Percentiles rank a stretch among this genome's conserved stretches.
These are phyloP conservation scores for Saccharomycopsis sp. DNA, from an alignment of 805 yeast genomes.

Conservation along the genomic window DNA sequence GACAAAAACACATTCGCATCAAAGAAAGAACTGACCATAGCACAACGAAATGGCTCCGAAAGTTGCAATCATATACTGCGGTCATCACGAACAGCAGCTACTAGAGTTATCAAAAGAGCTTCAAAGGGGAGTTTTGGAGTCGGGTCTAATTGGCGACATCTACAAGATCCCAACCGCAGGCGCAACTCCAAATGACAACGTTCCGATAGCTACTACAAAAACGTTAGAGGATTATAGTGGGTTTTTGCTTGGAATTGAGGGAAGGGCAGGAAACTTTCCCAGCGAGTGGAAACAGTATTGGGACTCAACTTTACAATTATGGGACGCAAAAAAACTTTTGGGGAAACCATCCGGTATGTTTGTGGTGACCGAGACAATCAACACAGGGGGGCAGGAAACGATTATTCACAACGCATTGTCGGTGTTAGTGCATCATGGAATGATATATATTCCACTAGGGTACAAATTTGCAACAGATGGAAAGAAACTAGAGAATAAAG, in stretches of 20 bases:
- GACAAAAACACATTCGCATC: too few species aligned
- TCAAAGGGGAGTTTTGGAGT: slow-evolving; percentile 57
- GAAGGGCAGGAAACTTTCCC: slow-evolving; percentile 61
- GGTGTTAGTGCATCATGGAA: slow-evolving; percentile 57
- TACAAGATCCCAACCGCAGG: slow-evolving; percentile 65
- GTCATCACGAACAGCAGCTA: slow-evolving; percentile 66
- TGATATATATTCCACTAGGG: slow-evolving; percentile 63
- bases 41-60: neutral
- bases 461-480: slow-evolving; percentile 42
- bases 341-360: slow-evolving; percentile 61
- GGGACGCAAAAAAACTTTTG: slow-evolving; percentile 56
- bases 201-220: slow-evolving; percentile 47
- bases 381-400: slow-evolving; percentile 69
- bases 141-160: slow-evolving; percentile 62
- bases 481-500: slow-evolving; percentile 42
- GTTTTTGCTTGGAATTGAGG: slow-evolving; percentile 60
- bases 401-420: slow-evolving; percentile 51
- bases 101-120: slow-evolving; percentile 58
- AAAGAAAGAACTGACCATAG: neutral
- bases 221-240: slow-evolving; percentile 52
- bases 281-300: slow-evolving; percentile 58
- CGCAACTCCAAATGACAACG: slow-evolving; percentile 44
- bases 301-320: slow-evolving; percentile 59
- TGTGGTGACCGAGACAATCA: slow-evolving; percentile 52
- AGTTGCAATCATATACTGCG: slow-evolving; percentile 46